Base-by-base conservation (phyloP, 345 rosid genomes). In the Pistacia vera region DNA sequence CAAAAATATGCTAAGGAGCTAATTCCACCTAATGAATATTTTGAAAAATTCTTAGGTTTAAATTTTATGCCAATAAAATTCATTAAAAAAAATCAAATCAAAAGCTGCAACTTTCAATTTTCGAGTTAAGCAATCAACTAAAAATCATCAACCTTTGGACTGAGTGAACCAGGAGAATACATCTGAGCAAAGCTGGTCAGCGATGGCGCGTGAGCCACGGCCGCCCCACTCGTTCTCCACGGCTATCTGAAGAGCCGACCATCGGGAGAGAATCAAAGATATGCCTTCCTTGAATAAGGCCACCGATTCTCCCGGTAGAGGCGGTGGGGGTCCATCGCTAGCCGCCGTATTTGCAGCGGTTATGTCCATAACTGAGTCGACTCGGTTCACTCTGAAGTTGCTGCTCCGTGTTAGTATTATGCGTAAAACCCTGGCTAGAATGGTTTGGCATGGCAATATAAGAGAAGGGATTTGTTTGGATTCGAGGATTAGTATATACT, bases 191-290 rank as follows among this genome's bases (percentile, higher is more conserved):
- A 94, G 83, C 49, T 83, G 82, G 8, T 90, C 85, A 33, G 98
- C 90, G 65, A 83, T 78, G 17, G 28, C 83, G 54, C 74, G 79
- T 2, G 99, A 91, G 49, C 80, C 79, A 16, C 85, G 86, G 63
- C 99, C 98, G 49, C 91, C 99, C 97, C 97, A 93, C 83, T 90
- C 96, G 69, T 93, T 91, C 59, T 93, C 94, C 18, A 93, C 85
- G 4, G 99, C 99, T 30, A 91, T 88, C 81, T 83, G 88, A 65
- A 95, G 86, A n/a, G 99, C 99, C 35, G 96, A 90, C 98, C 99
- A 93, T 67, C 84, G 81, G 2, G 91, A 85, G 33, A 95, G 90
- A 49, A 86, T 61, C 68, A 93, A 81, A 67, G 70, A 61, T 5
- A 88, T 79, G 14, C 99, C 96, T 87, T 95, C 97, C 20, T 74